Base-by-base conservation (phyloP, 768 basidiomycete genomes). In the Paxillus involutus region DNA sequence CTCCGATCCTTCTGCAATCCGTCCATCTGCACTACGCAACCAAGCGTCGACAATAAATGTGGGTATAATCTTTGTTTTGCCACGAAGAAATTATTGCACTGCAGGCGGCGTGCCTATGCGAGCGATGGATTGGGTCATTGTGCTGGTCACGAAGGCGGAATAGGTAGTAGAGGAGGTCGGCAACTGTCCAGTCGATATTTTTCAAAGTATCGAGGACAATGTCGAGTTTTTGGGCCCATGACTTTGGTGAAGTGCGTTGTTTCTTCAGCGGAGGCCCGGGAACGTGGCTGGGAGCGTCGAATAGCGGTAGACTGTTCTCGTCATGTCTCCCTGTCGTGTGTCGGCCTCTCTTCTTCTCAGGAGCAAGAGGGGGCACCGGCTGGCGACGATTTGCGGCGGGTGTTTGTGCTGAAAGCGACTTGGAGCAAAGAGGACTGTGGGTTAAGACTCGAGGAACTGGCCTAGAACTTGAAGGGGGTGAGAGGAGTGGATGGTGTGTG, bases 1-100 rank as follows among this genome's bases (percentile, higher is more conserved):
- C 14, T 5, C n/a, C 4, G 45, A 45, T 12, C 8, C 17, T 12
- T 32, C 30, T 3, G 11, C 30, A 24, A 26, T 11, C 4, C 40
- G 36, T 13, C 61, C 53, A 45, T 58, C 52, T 2, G 52, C 40
- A 30, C 30, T 42, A 7, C 19, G 42, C 19, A 49, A 21, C 60
- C 61, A 62, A 21, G 49, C 49, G 11, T 48, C 44, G 17, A 59
- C n/a, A 19, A 62, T 53, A 30, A 42, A 42, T 12, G 47, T 33
- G 3, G 47, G 24, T 7, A 6, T 30, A 30, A 21, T 32, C 7
- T 32, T 39, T 4, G 37, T 39, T 39, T 39, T 39, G 2, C 37
- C 37, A 14, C 14, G 37, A 39, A 39, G 37, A 13, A 39, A 39
- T 16, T 39, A 11, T 17, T 39, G 37, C 37, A 39, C 37, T 12